Base-by-base conservation (phyloP, 2,329 filamentous ascomycete genomes). In the Ceratocystis variospora region DNA sequence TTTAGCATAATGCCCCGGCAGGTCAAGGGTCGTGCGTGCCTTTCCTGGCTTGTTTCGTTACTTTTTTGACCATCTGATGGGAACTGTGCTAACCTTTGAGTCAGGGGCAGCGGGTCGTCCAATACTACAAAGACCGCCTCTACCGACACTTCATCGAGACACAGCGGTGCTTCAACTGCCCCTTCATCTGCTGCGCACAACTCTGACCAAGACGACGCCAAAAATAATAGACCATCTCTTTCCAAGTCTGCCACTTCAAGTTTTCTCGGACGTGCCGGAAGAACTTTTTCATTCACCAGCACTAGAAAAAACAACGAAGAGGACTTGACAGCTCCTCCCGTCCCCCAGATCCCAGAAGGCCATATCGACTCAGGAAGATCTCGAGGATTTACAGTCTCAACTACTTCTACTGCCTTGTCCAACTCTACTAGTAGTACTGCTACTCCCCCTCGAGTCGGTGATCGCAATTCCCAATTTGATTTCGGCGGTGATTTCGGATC, bases 141-240 rank as follows among this genome's bases (percentile, higher is more conserved):
- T 64, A 81, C 79, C 70, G 83, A 85, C 73, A 82, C 81, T 70
- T 85, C 82, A 44, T 85, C 83, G 62, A 80, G 82, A 71, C 81
- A 85, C 72, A 85, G 83, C 73, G 83, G 83, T 73, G 80, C 78
- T 64, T 85, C 83, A n/a, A 85, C 83, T 46, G 77, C 83, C 45
- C 81, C 83, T 12, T 85, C 83, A 2, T 84, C 83, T 2, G 79
- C 81, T 63, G 82, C 68, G 15, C 69, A 68, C 31, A 64, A 67
- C 28, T 67, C 69, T 53, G 67, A 68, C 48, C 44, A 62, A 50
- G 66, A 66, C 64, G 64, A 68, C 62, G 33, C 22, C 53, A 63
- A 61, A 53, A 7, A 12, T 10, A 41, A 59, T 41, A 71, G 75
- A 41, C 77, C 79, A 44, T 71, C 76, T 37, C 71, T 76, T 25